phyloP scores from a whole-genome alignment of 352 stramenopile genomes.

The Globisporangium spiculum region DNA sequence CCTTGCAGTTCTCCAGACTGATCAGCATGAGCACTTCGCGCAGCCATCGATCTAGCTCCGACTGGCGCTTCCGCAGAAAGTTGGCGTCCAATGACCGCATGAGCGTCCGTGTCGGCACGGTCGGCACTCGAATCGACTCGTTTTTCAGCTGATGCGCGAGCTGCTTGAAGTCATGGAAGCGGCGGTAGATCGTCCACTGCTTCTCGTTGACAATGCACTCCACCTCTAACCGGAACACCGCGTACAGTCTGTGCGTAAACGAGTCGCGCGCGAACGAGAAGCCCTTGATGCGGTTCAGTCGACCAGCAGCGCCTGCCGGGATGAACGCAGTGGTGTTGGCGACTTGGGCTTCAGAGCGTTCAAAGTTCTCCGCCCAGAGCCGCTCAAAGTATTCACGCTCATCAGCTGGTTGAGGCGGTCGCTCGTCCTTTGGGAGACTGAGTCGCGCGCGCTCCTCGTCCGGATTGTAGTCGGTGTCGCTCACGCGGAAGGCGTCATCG shows the following conservation, averaged over 20 bases:
- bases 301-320: conserved; percentile 55
- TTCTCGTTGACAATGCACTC: conserved; percentile 86
- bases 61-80: conserved; percentile 82
- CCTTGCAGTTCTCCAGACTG: conserved; percentile 75
- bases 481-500: conserved; percentile 58
- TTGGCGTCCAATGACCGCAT: conserved; percentile 80
- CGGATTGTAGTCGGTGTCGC: conserved; percentile 24
- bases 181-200: conserved; percentile 84
- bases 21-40: conserved; percentile 81
- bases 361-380: conserved; percentile 83
- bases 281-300: conserved; percentile 78
- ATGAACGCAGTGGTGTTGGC: conserved; percentile 68
- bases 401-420: conserved; percentile 61
- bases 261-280: conserved; percentile 72
- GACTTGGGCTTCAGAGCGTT: conserved; percentile 69
- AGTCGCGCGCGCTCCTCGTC: conserved; percentile 22
- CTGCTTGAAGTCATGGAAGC: conserved; percentile 86
- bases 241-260: conserved; percentile 71
- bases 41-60: conserved; percentile 83
- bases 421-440: conserved; percentile 67
- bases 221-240: conserved; percentile 79
- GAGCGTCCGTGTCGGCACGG: conserved; percentile 73
- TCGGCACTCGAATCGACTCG: conserved; percentile 68
- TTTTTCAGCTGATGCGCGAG: conserved; percentile 81
- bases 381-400: conserved; percentile 83